phyloP scores from a whole-genome alignment of 176 grass and related monocot genomes.

The Cenchrus americanus region DNA sequence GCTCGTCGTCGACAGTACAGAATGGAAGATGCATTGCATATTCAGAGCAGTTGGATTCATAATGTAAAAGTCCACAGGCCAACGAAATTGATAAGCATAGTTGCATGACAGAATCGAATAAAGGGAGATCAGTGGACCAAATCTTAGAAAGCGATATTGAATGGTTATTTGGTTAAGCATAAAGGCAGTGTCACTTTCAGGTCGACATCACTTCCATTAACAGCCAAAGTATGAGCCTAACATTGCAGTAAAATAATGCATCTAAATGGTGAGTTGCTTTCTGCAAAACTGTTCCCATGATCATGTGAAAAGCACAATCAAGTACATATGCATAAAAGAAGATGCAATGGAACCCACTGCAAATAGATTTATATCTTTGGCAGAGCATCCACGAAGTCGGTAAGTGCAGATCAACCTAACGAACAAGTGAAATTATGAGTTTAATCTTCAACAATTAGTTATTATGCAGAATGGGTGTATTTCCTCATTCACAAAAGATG shows the following conservation, averaged over 20 bases:
- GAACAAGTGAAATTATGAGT: neutral
- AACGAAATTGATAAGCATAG: conserved; percentile 38
- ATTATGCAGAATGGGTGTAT: neutral
- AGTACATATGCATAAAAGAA: conserved; percentile 20
- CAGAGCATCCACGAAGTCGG: neutral
- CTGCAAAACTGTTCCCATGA: conserved; percentile 27
- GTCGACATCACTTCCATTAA: conserved; percentile 36
- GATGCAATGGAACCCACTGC: conserved; percentile 5
- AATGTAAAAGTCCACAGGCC: conserved; percentile 32
- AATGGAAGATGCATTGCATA: conserved; percentile 44
- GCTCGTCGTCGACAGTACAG: conserved; percentile 35
- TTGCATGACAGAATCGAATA: conserved; percentile 42
- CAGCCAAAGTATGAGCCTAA: conserved; percentile 20
- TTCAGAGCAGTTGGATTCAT: conserved; percentile 44
- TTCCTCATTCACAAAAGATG: neutral
- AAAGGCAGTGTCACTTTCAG: conserved; percentile 52
- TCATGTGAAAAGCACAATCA: conserved; percentile 28
- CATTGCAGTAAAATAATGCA: conserved; percentile 40
- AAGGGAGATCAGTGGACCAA: conserved; percentile 45
- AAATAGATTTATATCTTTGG: neutral
- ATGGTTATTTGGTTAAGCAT: conserved; percentile 42
- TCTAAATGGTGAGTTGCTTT: conserved; percentile 33
- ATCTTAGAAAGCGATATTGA: conserved; percentile 40
- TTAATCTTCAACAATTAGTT: conserved; percentile 10
- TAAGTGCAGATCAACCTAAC: neutral